Conservation (phyloP, 1,139 yeast genomes). For the Kodamaea arcana region DNA sequence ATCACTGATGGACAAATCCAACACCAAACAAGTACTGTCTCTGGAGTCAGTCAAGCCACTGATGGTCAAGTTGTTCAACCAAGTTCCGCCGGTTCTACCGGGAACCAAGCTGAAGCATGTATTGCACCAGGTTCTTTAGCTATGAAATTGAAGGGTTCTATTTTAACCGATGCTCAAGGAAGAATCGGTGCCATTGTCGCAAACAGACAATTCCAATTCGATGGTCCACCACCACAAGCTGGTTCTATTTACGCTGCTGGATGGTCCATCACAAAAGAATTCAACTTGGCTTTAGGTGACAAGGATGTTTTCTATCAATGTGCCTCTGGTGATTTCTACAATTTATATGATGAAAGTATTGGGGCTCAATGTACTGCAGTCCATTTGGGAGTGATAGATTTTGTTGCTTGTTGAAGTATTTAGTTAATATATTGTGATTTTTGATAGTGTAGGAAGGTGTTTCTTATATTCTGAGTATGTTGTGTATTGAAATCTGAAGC, state of each 20-base stretch:
- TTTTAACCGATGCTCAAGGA: slow-evolving; percentile 59
- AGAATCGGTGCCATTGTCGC: slow-evolving; percentile 82
- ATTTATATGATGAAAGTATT: slow-evolving; percentile 67
- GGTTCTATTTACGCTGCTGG: slow-evolving; percentile 86
- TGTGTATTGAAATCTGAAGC: no score
- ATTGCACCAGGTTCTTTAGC: slow-evolving; percentile 48
- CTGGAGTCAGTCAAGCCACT: slow-evolving; percentile 38
- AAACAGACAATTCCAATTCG: slow-evolving; percentile 84
- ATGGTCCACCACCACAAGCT: slow-evolving; percentile 90
- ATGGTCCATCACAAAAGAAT: slow-evolving; percentile 66
- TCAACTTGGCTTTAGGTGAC: slow-evolving; percentile 68
- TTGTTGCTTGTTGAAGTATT: slow-evolving; percentile 59
- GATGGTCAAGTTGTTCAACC: slow-evolving; percentile 31
- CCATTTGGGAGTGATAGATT: slow-evolving; percentile 59
- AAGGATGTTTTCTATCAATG: slow-evolving; percentile 70
- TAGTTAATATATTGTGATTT: not conserved
- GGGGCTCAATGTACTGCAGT: slow-evolving; percentile 67
- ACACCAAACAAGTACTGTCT: slow-evolving; percentile 13
- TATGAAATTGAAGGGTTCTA: slow-evolving; percentile 48
- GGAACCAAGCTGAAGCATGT: slow-evolving; percentile 38
- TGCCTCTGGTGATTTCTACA: slow-evolving; percentile 75
- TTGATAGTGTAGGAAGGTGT: not conserved
- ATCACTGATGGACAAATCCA: slow-evolving; percentile 33
- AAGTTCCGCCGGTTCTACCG: slow-evolving; percentile 13
- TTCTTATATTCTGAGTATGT: no score